Evolutionary conservation across 139 green algal species (phyloP), one percentile per base, ranked within the genome.

Genomic region (Chlorella sp.): DNA sequence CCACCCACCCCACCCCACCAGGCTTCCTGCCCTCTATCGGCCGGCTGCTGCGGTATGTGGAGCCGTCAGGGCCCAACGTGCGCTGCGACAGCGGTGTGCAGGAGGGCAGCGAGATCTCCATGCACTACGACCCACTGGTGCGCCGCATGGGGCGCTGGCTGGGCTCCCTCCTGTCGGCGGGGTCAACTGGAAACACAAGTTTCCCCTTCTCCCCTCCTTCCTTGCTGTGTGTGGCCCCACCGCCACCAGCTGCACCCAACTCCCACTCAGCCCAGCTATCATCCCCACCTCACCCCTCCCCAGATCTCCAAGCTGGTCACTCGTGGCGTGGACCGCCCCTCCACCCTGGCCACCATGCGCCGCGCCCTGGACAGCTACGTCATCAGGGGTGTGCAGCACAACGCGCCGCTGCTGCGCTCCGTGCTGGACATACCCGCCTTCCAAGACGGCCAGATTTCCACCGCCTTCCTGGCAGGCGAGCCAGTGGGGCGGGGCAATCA

Each of bases 91-190:
- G 89, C 64, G 94, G 94, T 4, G 92, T 97, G 68, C 34, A 73
- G 39, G 92, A 95, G 81, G 94, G 93, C 5, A 90, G 92, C 74
- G 83, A 87, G 30, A 90, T 96, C 41, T 74, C 30, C 44, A 88
- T 89, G 28, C 85, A 91, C 84, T 98, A 98, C 87, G 96, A 98
- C 87, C 95, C 96, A 20, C 95, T 99, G 91, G 96, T 98, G 36
- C 92, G 76, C 23, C 3, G 34, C 2, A 9, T 51, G 44, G 44
- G 6, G 44, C 7, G 44, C 44, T 51, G 44, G 44, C n/a, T n/a
- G n/a, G n/a, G n/a, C n/a, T n/a, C n/a, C n/a, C n/a, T n/a, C n/a
- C n/a, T n/a, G n/a, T n/a, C n/a, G n/a, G n/a, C n/a, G n/a, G n/a
- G n/a, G n/a, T n/a, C n/a, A n/a, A n/a, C n/a, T n/a, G n/a, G n/a